These are phyloP conservation scores for Backusella mclennaniae DNA, from an alignment of 192 early-diverging fungal species.

Conservation along the genomic window DNA sequence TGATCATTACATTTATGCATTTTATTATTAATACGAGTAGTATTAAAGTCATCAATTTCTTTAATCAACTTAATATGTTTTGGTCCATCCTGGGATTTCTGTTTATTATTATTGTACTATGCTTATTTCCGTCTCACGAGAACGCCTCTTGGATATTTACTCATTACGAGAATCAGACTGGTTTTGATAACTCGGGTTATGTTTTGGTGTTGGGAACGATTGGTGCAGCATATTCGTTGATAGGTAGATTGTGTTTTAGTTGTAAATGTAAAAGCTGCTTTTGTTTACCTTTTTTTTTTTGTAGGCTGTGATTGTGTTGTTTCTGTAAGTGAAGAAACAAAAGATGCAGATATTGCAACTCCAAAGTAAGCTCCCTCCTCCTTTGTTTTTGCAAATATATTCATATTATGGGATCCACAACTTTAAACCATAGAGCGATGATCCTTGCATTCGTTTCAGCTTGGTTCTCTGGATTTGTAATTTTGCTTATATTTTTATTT, in stretches of 20 bases:
- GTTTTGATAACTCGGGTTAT: slow-evolving; percentile 26
- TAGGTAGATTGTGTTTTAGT: slow-evolving; percentile 5
- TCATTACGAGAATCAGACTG: slow-evolving; percentile 37
- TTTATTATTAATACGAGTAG: slow-evolving; percentile 14
- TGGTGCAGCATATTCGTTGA: slow-evolving; percentile 31
- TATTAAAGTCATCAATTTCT: slow-evolving; percentile 6
- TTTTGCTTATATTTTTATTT: slow-evolving; percentile 23
- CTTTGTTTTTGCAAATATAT: background rate
- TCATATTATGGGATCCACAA: background rate
- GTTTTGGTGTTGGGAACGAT: slow-evolving; percentile 33
- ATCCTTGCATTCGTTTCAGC: slow-evolving; percentile 20
- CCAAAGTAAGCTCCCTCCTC: slow-evolving; percentile 11
- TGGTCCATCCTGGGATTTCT: slow-evolving; percentile 30
- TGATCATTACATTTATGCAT: slow-evolving; percentile 20
- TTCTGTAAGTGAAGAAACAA: slow-evolving; percentile 35
- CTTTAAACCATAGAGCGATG: slow-evolving; percentile 21
- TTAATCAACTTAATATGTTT: slow-evolving; percentile 35
- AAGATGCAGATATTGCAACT: slow-evolving; percentile 26
- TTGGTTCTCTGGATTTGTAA: slow-evolving; percentile 28
- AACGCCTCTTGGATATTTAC: slow-evolving; percentile 23
- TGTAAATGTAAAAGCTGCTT: background rate
- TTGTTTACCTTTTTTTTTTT: background rate
- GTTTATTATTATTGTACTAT: slow-evolving; percentile 19
- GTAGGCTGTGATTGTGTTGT: slow-evolving; percentile 34
- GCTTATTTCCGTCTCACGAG: slow-evolving; percentile 15